Evolutionary conservation across 257 asterid species (phyloP).

Genomic region (Capsicum chinense): DNA sequence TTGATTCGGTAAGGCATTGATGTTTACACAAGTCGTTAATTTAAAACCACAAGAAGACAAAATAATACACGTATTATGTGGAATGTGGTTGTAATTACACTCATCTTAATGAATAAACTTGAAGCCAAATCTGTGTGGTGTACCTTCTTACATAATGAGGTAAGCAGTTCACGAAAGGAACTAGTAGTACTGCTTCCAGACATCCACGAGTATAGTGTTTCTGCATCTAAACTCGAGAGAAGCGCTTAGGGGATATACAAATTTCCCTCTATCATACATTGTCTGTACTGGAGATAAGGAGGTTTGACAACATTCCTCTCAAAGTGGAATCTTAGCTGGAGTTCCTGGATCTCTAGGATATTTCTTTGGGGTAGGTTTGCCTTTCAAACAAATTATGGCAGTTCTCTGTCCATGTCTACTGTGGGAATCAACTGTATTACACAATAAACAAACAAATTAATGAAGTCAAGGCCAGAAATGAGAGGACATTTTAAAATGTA

Average conservation of each 20-base stretch:
- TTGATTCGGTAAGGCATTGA: neutral
- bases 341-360: constrained; percentile 89
- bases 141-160: neutral
- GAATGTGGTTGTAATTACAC: neutral
- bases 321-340: constrained; percentile 81
- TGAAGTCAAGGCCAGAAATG: neutral
- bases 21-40: neutral
- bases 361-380: constrained; percentile 71
- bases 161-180: neutral
- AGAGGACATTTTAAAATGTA: constrained; percentile 15
- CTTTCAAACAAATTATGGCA: constrained; percentile 75
- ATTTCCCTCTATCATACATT: constrained; percentile 15
- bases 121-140: constrained; percentile 1
- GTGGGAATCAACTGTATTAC: constrained; percentile 78
- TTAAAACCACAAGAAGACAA: neutral
- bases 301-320: constrained; percentile 32
- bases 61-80: neutral
- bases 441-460: neutral
- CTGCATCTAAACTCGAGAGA: constrained; percentile 17
- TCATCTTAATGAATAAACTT: neutral
- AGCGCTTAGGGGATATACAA: neutral
- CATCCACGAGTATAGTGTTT: neutral
- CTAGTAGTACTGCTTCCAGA: constrained; percentile 24
- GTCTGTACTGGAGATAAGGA: constrained; percentile 25
- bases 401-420: constrained; percentile 92